These are phyloP conservation scores for Dendrocalamus sinicus DNA, from an alignment of 176 grass and related monocot genomes.

Conservation along the genomic window DNA sequence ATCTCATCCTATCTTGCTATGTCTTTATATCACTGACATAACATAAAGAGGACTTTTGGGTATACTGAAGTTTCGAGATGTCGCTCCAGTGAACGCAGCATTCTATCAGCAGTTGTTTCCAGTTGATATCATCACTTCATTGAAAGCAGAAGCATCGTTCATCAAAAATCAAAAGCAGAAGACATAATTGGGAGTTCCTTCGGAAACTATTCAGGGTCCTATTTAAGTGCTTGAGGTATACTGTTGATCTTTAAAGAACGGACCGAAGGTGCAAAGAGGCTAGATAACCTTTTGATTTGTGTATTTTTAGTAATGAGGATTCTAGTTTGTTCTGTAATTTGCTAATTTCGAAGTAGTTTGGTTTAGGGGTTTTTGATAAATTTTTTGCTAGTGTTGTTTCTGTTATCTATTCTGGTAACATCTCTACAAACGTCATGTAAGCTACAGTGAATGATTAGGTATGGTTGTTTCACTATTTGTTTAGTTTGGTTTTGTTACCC, in stretches of 20 bases:
- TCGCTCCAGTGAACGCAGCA: not conserved
- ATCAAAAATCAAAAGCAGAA: not conserved
- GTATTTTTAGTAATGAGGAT: not conserved
- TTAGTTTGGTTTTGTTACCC: not conserved
- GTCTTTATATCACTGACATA: not conserved
- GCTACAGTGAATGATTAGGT: not conserved
- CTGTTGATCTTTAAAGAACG: not conserved
- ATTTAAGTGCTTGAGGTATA: conserved; percentile 4
- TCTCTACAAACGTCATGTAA: not conserved
- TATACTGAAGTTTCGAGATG: not conserved
- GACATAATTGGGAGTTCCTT: not conserved
- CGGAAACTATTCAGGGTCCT: not conserved
- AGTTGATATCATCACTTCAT: not conserved
- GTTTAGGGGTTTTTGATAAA: not conserved
- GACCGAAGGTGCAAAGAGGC: not conserved
- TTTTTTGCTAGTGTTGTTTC: not conserved
- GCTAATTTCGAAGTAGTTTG: conserved; percentile 12
- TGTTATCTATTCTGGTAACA: not conserved
- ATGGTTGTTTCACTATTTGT: not conserved
- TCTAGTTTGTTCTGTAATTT: not conserved
- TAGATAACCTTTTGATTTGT: conserved; percentile 1
- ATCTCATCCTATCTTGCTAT: not conserved
- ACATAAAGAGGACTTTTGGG: not conserved
- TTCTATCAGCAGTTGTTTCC: not conserved
- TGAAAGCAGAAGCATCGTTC: not conserved